Evolutionary conservation across 1,284 basidiomycete species (phyloP).

Genomic region (Fistulina hepatica): DNA sequence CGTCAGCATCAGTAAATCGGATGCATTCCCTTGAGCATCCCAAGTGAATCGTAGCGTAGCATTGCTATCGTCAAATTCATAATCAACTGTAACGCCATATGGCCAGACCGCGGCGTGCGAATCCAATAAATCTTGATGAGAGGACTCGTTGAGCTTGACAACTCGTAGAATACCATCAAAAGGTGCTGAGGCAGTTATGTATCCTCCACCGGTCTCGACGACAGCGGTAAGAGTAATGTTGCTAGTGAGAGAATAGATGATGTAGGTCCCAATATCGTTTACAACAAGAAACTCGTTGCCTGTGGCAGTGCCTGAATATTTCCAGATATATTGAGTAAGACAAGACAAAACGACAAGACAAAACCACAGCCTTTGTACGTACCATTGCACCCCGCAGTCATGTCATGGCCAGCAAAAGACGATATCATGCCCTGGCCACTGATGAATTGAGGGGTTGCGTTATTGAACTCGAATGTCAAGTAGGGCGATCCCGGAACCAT

Average conservation of each 20-base stretch:
- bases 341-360: neutral
- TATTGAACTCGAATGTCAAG: slow-evolving; percentile 22
- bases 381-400: slow-evolving; percentile 16
- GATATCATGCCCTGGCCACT: slow-evolving; percentile 21
- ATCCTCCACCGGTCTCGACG: slow-evolving; percentile 10
- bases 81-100: slow-evolving; percentile 22
- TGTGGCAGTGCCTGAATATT: slow-evolving; percentile 15
- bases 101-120: slow-evolving; percentile 22
- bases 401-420: slow-evolving; percentile 19
- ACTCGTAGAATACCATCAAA: slow-evolving; percentile 33
- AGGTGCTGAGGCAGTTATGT: slow-evolving; percentile 18
- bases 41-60: slow-evolving; percentile 24
- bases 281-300: slow-evolving; percentile 22
- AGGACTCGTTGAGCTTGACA: slow-evolving; percentile 24
- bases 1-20: slow-evolving; percentile 23
- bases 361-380: slow-evolving; percentile 1
- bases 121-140: slow-evolving; percentile 22
- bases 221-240: slow-evolving; percentile 21
- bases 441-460: slow-evolving; percentile 22
- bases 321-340: neutral
- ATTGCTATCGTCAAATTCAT: slow-evolving; percentile 19
- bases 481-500: slow-evolving; percentile 26
- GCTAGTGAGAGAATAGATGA: slow-evolving; percentile 24
- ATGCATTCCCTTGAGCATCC: slow-evolving; percentile 20
- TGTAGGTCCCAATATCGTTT: slow-evolving; percentile 21